Evolutionary conservation across 164 flowering plant species (phyloP), one percentile per base, ranked within the genome.

Genomic region (Magnolia kwangsiensis): DNA sequence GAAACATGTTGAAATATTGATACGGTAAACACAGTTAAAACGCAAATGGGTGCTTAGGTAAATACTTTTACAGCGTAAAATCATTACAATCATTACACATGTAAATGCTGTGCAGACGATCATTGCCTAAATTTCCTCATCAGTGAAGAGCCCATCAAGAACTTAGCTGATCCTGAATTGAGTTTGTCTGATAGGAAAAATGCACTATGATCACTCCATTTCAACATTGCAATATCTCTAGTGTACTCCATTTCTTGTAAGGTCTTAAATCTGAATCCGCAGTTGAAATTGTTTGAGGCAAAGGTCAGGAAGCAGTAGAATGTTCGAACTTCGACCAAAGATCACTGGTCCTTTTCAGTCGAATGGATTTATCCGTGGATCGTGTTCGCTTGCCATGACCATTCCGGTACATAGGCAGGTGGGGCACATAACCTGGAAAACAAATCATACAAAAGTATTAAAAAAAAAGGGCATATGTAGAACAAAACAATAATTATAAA

Each of bases 321-420:
- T 8, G 27, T 27, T 20, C 24, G 14, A 20, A 21, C 27, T 20
- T 23, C 27, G 10, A 65, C 2, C 21, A 8, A 13, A 11, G 27
- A 8, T 23, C 24, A 20, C 2, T 27, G 20, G 14, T 20, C 51
- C 50, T 75, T 67, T 10, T 82, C 78, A 96, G 75, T 94, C 98
- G 74, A 96, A 96, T 59, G 99, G 99, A 78, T 94, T 96, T 23
- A 96, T 94, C 51, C 97, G 81, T 31, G 93, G 98, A 78, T 94
- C 99, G 68, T 96, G 99, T 78, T 96, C 99, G 63, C 99, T 96
- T 7, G 99, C 99, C 99, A 94, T 96, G 45, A 89, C 94, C 96
- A 91, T 94, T 61, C 99, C 97, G 13, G 97, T 96, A 78, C 98
- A 96, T 8, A 96, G 90, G 81, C 99, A 94, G 45, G 97, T 92